Evolutionary conservation across 2,329 filamentous ascomycete species (phyloP).

Genomic region (Curvularia sp.): DNA sequence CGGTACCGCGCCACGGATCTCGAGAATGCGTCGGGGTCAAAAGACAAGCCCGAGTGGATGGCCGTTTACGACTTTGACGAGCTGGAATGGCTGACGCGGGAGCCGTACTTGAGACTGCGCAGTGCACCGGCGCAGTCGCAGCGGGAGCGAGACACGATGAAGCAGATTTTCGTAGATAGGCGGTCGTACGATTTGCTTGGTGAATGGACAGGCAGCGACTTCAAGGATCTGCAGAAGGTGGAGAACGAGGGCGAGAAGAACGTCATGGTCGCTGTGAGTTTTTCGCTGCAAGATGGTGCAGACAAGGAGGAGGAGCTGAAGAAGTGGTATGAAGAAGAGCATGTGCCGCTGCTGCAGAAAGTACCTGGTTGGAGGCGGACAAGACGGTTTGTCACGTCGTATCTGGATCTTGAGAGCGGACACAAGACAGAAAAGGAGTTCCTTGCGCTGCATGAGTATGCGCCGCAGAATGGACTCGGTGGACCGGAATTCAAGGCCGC

Average conservation of each 20-base stretch:
- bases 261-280: constrained; percentile 67
- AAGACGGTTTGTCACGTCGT: constrained; percentile 71
- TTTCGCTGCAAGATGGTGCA: constrained; percentile 63
- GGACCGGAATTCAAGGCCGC: constrained; percentile 70
- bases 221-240: constrained; percentile 66
- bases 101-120: constrained; percentile 72
- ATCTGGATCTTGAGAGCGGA: constrained; percentile 55
- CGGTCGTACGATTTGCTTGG: constrained; percentile 72
- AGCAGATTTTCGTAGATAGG: constrained; percentile 72
- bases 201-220: constrained; percentile 63
- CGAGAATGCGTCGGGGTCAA: constrained; percentile 33
- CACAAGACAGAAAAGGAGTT: constrained; percentile 57
- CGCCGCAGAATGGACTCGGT: constrained; percentile 69
- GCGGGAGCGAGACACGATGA: constrained; percentile 67
- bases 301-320: constrained; percentile 62
- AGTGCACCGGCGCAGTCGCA: constrained; percentile 63
- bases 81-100: constrained; percentile 72
- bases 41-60: constrained; percentile 70
- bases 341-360: constrained; percentile 72
- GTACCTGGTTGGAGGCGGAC: constrained; percentile 81
- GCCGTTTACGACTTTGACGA: constrained; percentile 82
- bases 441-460: constrained; percentile 76
- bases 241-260: constrained; percentile 62
- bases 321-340: constrained; percentile 78
- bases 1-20: constrained; percentile 75